phyloP scores from a whole-genome alignment of 139 green algal species.

The Closterium sp. region DNA sequence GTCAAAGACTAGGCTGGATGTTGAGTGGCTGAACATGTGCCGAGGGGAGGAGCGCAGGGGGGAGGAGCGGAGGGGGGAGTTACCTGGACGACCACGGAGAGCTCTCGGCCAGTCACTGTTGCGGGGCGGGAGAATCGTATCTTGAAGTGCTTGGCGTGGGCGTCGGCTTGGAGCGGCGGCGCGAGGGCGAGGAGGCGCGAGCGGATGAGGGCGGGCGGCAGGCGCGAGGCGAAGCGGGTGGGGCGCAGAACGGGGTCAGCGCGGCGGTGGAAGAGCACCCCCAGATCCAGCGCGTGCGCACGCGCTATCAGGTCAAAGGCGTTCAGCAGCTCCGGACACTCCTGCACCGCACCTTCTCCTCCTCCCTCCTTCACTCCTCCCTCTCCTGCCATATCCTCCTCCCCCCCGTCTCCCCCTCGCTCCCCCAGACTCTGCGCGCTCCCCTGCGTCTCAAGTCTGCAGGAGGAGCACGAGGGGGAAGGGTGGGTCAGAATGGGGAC shows the following conservation, averaged over 20 bases:
- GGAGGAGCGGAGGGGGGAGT: not conserved
- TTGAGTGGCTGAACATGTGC: not conserved
- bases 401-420: not conserved
- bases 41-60: not conserved
- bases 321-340: constrained; percentile 32
- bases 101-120: too few species aligned
- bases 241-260: constrained; percentile 20
- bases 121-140: not conserved
- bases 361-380: not conserved
- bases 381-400: not conserved
- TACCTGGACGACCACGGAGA: too few species aligned
- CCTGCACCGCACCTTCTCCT: not conserved
- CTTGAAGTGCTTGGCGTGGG: constrained; percentile 14
- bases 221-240: constrained; percentile 22
- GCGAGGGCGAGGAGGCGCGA: too few species aligned
- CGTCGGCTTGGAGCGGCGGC: too few species aligned
- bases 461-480: too few species aligned
- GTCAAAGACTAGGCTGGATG: too few species aligned
- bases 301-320: constrained; percentile 46
- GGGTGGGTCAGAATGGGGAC: too few species aligned
- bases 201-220: not conserved
- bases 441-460: too few species aligned
- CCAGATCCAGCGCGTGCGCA: constrained; percentile 27
- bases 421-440: not conserved
- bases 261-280: constrained; percentile 7